Evolutionary conservation across 805 yeast species (phyloP).

Genomic region (Kodamaea restingae): DNA sequence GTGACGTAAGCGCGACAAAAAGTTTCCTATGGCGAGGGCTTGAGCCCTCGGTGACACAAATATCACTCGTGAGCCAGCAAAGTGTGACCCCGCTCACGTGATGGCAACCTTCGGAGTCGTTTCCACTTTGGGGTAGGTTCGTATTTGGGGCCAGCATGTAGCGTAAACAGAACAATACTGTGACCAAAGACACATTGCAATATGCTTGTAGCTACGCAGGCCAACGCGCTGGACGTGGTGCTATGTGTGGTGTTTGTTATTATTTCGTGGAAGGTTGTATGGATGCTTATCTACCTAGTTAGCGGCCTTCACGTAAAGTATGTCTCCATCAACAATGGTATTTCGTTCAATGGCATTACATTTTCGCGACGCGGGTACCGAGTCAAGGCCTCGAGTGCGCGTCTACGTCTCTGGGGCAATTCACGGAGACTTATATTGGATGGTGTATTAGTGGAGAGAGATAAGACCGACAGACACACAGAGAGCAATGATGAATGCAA

Average conservation of each 20-base stretch:
- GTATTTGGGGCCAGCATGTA: neutral
- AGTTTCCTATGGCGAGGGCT: neutral
- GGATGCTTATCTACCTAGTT: conserved; percentile 29
- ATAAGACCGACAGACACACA: no score
- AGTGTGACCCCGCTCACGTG: neutral
- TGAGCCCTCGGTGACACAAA: neutral
- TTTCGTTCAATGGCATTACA: conserved; percentile 31
- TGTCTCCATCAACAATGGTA: conserved; percentile 35
- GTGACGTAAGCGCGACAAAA: neutral
- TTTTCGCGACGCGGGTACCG: conserved; percentile 12
- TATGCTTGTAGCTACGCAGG: neutral
- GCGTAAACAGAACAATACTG: neutral
- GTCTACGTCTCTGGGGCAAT: conserved; percentile 39
- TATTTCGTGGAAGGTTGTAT: conserved; percentile 24
- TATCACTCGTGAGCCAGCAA: neutral
- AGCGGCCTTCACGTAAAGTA: conserved; percentile 33
- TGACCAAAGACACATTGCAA: no score
- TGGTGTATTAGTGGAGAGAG: no score
- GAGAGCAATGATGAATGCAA: no score
- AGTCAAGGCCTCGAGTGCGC: conserved; percentile 19
- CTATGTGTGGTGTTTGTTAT: conserved; percentile 7
- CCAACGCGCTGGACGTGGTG: conserved; percentile 5
- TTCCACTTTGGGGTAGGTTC: conserved; percentile 1
- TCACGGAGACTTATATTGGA: conserved; percentile 28
- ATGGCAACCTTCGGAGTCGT: neutral